Evolutionary conservation across 306 rosid species (phyloP).

Genomic region (Vigna radiata): DNA sequence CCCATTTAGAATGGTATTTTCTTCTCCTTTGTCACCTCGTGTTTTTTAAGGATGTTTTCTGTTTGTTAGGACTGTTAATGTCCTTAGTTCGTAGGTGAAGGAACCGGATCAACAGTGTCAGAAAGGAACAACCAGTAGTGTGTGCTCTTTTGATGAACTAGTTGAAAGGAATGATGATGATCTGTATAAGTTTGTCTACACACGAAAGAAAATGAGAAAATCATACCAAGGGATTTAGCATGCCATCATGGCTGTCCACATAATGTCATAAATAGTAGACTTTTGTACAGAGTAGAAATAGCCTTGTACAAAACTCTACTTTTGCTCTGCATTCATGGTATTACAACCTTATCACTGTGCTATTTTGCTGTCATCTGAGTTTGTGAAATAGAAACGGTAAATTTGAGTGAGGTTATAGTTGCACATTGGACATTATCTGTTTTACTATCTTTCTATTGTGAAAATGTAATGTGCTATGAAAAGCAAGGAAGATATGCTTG

Average conservation of each 20-base stretch:
- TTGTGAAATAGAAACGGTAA: too few relatives aligned
- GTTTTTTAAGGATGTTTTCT: slow-evolving; percentile 10
- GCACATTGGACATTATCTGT: too few relatives aligned
- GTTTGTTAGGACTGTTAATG: slow-evolving; percentile 12
- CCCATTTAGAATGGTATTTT: slow-evolving; percentile 47
- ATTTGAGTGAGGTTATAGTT: too few relatives aligned
- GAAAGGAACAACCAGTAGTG: slow-evolving; percentile 41
- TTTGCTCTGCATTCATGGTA: neutral
- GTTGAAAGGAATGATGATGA: slow-evolving; percentile 4
- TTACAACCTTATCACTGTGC: neutral
- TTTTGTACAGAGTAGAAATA: neutral
- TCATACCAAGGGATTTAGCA: neutral
- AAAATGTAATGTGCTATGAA: slow-evolving; percentile 41
- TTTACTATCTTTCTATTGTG: neutral
- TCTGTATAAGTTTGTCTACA: slow-evolving; percentile 51
- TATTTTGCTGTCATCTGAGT: slow-evolving; percentile 1
- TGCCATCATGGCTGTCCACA: neutral
- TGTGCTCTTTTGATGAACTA: slow-evolving; percentile 28
- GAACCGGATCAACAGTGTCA: slow-evolving; percentile 12
- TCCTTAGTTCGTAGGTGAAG: slow-evolving; percentile 44
- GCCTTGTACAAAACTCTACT: neutral
- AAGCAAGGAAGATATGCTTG: slow-evolving; percentile 67
- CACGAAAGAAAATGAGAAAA: slow-evolving; percentile 44
- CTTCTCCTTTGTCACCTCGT: neutral
- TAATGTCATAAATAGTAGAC: neutral